Evolutionary conservation across 257 asterid species (phyloP).

Genomic region (Forsythia suspensa): DNA sequence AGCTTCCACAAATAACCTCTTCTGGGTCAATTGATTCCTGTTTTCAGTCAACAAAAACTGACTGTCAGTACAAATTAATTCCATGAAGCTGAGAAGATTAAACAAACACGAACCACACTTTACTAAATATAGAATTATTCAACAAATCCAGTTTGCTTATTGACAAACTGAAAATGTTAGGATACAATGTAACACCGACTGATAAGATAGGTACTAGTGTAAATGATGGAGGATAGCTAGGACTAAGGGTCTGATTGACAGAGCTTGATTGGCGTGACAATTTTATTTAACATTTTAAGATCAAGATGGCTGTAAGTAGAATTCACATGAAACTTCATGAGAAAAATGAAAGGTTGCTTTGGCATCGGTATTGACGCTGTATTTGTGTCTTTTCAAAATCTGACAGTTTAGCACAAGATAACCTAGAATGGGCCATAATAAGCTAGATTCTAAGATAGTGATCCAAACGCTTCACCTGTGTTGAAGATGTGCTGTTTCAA

Average conservation of each 20-base stretch:
- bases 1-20: slow-evolving; percentile 22
- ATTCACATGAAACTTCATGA: neutral
- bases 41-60: slow-evolving; percentile 6
- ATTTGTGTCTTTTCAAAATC: neutral
- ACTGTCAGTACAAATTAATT: slow-evolving; percentile 8
- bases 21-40: slow-evolving; percentile 26
- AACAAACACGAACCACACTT: slow-evolving; percentile 2
- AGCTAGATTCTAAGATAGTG: neutral
- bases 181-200: slow-evolving; percentile 1
- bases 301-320: neutral
- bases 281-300: neutral
- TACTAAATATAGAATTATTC: neutral
- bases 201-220: neutral
- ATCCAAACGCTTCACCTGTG: neutral
- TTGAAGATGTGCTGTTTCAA: neutral
- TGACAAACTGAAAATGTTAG: neutral
- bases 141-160: neutral
- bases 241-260: neutral
- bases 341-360: neutral
- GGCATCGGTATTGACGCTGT: too few species aligned
- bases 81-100: neutral
- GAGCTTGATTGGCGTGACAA: neutral
- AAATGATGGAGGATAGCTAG: neutral
- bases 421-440: neutral
- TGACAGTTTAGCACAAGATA: neutral